Evolutionary conservation across 176 grass and related monocot genomes (phyloP).

Genomic region (Bolboschoenus planiculmis): DNA sequence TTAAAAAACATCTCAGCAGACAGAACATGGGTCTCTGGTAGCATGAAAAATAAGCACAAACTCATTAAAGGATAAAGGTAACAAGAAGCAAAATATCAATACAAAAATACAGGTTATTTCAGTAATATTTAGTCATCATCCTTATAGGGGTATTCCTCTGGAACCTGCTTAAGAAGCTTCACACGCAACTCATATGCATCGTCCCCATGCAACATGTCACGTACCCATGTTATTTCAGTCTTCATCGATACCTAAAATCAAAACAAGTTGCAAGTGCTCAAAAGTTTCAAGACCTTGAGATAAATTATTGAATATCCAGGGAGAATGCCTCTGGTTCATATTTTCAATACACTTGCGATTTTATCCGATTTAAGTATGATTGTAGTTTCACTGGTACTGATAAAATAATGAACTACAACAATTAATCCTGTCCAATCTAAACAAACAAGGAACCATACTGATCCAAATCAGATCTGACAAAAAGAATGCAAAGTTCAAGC

Average conservation of each 20-base stretch:
- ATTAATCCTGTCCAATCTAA: background rate
- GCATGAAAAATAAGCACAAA: background rate
- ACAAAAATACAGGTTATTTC: background rate
- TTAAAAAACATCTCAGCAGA: background rate
- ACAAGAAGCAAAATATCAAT: conserved; percentile 10
- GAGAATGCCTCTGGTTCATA: background rate
- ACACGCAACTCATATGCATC: conserved; percentile 90
- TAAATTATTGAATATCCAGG: background rate
- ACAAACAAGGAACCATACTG: background rate
- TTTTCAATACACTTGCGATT: background rate
- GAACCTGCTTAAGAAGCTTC: conserved; percentile 91
- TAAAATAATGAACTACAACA: background rate
- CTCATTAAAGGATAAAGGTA: background rate
- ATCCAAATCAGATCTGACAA: background rate
- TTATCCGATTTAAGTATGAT: background rate
- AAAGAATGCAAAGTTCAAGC: background rate
- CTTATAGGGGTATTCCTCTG: conserved; percentile 98
- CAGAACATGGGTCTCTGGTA: background rate
- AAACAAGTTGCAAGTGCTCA: background rate
- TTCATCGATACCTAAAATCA: conserved; percentile 82
- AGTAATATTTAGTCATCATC: conserved; percentile 61
- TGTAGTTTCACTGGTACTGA: background rate
- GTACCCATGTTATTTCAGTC: conserved; percentile 92
- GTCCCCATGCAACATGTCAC: conserved; percentile 87
- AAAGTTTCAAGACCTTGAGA: background rate